Conservation (phyloP, 2,329 filamentous ascomycete species). For the Talaromyces sp. region DNA sequence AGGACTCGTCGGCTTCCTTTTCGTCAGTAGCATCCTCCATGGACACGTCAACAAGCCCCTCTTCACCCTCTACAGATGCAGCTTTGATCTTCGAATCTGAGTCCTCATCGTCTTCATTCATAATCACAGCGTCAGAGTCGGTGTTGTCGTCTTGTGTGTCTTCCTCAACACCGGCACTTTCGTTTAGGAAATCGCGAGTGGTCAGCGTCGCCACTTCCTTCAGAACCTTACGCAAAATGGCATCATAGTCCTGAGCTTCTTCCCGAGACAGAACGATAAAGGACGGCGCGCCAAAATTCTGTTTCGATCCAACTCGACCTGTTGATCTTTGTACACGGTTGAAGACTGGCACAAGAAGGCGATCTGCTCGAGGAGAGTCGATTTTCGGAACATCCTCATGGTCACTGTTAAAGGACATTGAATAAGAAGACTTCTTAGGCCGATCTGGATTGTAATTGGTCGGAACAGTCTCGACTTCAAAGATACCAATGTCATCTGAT, state of each 20-base stretch:
- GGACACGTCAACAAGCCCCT: slow-evolving; percentile 84
- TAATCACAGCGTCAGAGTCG: slow-evolving; percentile 65
- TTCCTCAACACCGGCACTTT: slow-evolving; percentile 51
- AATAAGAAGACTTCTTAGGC: slow-evolving; percentile 44
- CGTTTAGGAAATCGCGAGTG: slow-evolving; percentile 61
- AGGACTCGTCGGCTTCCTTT: slow-evolving; percentile 17
- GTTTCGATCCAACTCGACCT: slow-evolving; percentile 26
- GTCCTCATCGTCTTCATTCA: slow-evolving; percentile 59
- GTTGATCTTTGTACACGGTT: slow-evolving; percentile 35
- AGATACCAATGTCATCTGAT: slow-evolving; percentile 63
- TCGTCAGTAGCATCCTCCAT: slow-evolving; percentile 63
- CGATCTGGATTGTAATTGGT: slow-evolving; percentile 66
- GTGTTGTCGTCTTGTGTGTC: slow-evolving; percentile 43
- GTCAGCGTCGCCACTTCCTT: slow-evolving; percentile 73
- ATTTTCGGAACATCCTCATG: slow-evolving; percentile 39
- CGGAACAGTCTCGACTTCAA: slow-evolving; percentile 73
- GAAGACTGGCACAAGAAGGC: slow-evolving; percentile 48
- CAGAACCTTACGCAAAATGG: slow-evolving; percentile 75
- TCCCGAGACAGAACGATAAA: slow-evolving; percentile 73
- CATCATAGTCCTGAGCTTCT: slow-evolving; percentile 65
- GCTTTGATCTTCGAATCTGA: slow-evolving; percentile 69
- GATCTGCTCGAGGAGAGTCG: slow-evolving; percentile 45
- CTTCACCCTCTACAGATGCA: slow-evolving; percentile 79
- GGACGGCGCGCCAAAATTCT: slow-evolving; percentile 42
- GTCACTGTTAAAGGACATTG: slow-evolving; percentile 30